phyloP scores from a whole-genome alignment of 2,329 filamentous ascomycete genomes.

The Juglanconis sp. region DNA sequence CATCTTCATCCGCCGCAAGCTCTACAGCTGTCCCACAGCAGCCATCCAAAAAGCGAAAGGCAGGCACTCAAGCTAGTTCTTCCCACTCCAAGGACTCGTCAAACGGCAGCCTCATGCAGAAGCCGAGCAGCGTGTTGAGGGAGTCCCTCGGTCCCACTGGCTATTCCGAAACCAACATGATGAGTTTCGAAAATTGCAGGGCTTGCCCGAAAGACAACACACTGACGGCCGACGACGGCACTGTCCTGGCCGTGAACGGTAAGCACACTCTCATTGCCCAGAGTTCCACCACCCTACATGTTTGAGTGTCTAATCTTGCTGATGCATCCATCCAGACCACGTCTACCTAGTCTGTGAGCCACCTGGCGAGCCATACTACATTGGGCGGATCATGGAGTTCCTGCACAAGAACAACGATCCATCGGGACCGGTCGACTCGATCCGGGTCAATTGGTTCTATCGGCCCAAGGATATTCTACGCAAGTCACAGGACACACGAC shows the following conservation, averaged over 20 bases:
- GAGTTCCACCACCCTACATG: background rate
- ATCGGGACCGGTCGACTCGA: slow-evolving; percentile 71
- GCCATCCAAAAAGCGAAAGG: slow-evolving; percentile 81
- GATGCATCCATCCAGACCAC: slow-evolving; percentile 49
- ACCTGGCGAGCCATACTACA: slow-evolving; percentile 94
- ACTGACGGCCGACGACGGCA: slow-evolving; percentile 88
- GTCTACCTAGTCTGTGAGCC: slow-evolving; percentile 97
- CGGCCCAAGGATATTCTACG: slow-evolving; percentile 92
- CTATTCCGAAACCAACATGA: slow-evolving; percentile 74
- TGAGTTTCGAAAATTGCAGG: slow-evolving; percentile 76
- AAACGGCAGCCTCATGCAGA: background rate
- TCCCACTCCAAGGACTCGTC: slow-evolving; percentile 23
- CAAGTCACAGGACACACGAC: slow-evolving; percentile 83
- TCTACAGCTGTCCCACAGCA: slow-evolving; percentile 44
- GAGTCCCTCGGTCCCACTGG: slow-evolving; percentile 26
- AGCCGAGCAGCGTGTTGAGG: slow-evolving; percentile 24
- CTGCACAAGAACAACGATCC: slow-evolving; percentile 75
- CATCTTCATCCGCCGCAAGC: slow-evolving; percentile 20
- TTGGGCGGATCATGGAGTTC: slow-evolving; percentile 98
- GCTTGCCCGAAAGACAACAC: slow-evolving; percentile 70
- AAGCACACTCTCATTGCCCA: slow-evolving; percentile 34
- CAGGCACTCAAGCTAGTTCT: slow-evolving; percentile 43
- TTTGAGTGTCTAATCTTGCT: background rate
- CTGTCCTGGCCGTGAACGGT: slow-evolving; percentile 81
- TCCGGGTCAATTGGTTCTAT: slow-evolving; percentile 99